A percentile compares a stretch with the other conserved stretches of the same genome.
Evolutionary conservation across 495 filamentous ascomycete genomes (phyloP).

Genomic region (Haplographium delicatum): DNA sequence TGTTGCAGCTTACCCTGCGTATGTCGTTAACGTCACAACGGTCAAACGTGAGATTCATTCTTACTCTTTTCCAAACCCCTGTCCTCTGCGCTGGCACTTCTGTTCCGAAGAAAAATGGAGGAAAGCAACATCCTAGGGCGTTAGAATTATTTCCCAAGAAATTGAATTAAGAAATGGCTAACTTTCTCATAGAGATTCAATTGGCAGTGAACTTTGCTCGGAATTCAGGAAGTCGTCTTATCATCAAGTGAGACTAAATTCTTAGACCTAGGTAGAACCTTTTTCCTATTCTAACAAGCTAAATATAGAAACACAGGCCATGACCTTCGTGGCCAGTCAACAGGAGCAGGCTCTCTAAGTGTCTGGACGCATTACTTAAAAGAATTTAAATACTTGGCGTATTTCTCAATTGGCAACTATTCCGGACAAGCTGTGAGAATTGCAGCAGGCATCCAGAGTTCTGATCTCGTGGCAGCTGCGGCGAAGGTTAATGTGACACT

Average conservation of each 20-base stretch:
- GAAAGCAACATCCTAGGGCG: constrained; percentile 34
- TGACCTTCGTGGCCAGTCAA: constrained; percentile 42
- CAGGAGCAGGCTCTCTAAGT: constrained; percentile 42
- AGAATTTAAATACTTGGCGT: constrained; percentile 35
- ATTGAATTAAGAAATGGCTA: too few relatives aligned
- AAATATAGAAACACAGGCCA: not conserved
- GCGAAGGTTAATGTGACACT: constrained; percentile 39
- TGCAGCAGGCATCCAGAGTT: constrained; percentile 54
- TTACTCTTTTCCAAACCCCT: too few relatives aligned
- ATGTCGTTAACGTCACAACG: constrained; percentile 44
- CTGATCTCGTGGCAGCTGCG: constrained; percentile 44
- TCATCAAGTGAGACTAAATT: constrained; percentile 40
- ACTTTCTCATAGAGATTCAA: too few relatives aligned
- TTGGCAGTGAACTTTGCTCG: constrained; percentile 48
- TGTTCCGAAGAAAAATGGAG: too few relatives aligned
- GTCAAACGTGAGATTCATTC: too few relatives aligned
- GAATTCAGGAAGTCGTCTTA: constrained; percentile 35
- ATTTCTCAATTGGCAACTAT: constrained; percentile 37
- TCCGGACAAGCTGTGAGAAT: constrained; percentile 35
- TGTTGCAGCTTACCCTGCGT: constrained; percentile 52
- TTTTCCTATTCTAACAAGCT: not conserved
- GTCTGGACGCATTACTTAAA: constrained; percentile 51
- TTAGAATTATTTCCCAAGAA: too few relatives aligned
- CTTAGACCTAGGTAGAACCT: constrained; percentile 32
- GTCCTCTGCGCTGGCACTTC: too few relatives aligned